phyloP scores from a whole-genome alignment of 1,139 yeast species.

The Saccharomycopsis hybrid region DNA sequence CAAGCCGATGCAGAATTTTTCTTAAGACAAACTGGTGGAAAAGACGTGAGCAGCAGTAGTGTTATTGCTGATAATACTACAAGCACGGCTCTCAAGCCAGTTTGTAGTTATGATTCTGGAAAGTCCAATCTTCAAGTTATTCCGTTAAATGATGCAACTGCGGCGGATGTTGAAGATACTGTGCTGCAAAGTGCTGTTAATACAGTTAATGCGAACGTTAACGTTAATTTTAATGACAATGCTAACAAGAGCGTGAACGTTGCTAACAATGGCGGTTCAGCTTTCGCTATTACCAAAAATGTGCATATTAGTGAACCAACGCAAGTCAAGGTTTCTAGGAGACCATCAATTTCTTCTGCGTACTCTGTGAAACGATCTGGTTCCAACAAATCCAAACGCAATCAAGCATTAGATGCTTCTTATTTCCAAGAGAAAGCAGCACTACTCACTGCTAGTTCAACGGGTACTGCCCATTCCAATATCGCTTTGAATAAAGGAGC shows the following conservation, averaged over 20 bases:
- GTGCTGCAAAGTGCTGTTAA: not conserved
- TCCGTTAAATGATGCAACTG: not conserved
- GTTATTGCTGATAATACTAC: not conserved
- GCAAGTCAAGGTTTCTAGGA: not conserved
- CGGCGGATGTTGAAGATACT: not conserved
- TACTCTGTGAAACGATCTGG: conserved; percentile 11
- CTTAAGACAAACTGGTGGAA: no score
- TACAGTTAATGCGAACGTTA: not conserved
- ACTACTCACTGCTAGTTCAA: conserved; percentile 43
- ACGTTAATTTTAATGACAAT: conserved; percentile 2
- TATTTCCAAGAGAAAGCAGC: conserved; percentile 38
- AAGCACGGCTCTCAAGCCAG: not conserved
- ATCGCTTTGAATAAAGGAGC: conserved; percentile 5
- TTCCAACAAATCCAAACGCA: conserved; percentile 14
- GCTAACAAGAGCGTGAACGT: no score
- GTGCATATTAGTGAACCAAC: no score
- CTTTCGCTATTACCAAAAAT: no score
- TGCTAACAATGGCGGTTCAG: no score
- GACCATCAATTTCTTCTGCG: conserved; percentile 7
- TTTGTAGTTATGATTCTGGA: not conserved
- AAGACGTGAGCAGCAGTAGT: no score
- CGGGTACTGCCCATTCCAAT: conserved; percentile 49
- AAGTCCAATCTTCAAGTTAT: not conserved
- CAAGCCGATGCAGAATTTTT: no score
- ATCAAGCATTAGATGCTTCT: conserved; percentile 12